Percentiles rank a stretch among this genome's conserved stretches.
Evolutionary conservation across 441 rosid species (phyloP).

Genomic region (Populus hybrid): DNA sequence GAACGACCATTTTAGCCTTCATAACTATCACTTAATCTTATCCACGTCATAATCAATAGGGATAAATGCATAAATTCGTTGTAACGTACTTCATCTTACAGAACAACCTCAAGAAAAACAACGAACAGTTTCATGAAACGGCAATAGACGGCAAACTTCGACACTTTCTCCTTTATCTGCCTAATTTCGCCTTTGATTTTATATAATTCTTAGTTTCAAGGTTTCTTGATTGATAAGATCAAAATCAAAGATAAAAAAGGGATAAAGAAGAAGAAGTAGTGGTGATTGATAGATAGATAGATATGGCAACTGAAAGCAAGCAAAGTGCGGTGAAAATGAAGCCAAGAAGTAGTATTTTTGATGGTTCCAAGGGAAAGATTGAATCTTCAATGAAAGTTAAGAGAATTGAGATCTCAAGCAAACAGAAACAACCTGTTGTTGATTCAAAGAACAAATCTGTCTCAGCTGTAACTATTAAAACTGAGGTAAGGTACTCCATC

Average conservation of each 20-base stretch:
- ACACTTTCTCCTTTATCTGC: slow-evolving; percentile 1
- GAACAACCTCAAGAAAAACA: slow-evolving; percentile 1
- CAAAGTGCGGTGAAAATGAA: slow-evolving; percentile 43
- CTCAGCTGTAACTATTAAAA: slow-evolving; percentile 40
- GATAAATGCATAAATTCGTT: slow-evolving; percentile 5
- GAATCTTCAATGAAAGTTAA: slow-evolving; percentile 45
- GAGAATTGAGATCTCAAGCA: slow-evolving; percentile 47
- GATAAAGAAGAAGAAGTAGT: not conserved
- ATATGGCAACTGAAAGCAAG: slow-evolving; percentile 54
- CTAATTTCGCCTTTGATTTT: not conserved
- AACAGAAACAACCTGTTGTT: slow-evolving; percentile 27
- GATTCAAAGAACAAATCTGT: slow-evolving; percentile 47
- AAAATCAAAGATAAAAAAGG: not conserved
- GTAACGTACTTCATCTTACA: not conserved
- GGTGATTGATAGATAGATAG: slow-evolving; percentile 4
- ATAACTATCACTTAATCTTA: not conserved
- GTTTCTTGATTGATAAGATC: slow-evolving; percentile 10
- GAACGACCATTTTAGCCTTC: not conserved
- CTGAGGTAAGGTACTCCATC: slow-evolving; percentile 50
- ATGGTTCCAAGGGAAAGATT: slow-evolving; percentile 41
- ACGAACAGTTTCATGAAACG: slow-evolving; percentile 26
- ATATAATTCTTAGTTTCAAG: not conserved
- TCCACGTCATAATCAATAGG: slow-evolving; percentile 5
- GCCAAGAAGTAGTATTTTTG: slow-evolving; percentile 29
- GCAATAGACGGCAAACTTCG: slow-evolving; percentile 15